Evolutionary conservation across 768 basidiomycete species (phyloP).

Genomic region (Paxillus rubicundulus): DNA sequence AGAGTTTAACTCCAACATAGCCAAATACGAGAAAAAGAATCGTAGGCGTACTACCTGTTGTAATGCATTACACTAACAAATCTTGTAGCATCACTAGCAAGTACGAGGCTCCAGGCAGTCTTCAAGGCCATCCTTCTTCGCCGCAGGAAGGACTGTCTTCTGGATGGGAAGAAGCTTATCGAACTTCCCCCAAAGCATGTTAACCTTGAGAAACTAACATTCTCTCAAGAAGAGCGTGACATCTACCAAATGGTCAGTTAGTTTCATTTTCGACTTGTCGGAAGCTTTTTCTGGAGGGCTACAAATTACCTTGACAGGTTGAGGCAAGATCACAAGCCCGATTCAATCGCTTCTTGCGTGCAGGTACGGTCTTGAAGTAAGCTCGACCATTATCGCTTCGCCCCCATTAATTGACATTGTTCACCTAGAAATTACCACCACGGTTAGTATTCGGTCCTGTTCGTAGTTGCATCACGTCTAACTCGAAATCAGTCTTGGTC

Average conservation of each 20-base stretch:
- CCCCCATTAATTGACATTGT: neutral
- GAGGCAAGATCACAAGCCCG: conserved; percentile 52
- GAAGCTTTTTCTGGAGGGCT: neutral
- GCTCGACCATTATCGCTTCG: conserved; percentile 9
- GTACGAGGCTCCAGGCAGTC: conserved; percentile 57
- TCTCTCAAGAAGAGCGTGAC: conserved; percentile 58
- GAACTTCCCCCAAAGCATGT: conserved; percentile 59
- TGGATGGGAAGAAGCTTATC: conserved; percentile 69
- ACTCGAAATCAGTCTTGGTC: conserved; percentile 36
- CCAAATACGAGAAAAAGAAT: conserved; percentile 43
- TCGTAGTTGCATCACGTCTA: neutral
- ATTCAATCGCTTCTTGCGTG: conserved; percentile 61
- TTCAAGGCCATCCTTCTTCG: conserved; percentile 53
- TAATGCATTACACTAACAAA: too few relatives aligned
- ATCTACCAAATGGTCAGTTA: conserved; percentile 54
- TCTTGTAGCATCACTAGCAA: conserved; percentile 47
- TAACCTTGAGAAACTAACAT: conserved; percentile 50
- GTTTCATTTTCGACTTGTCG: neutral
- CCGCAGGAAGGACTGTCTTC: conserved; percentile 57
- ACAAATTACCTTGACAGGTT: conserved; percentile 33
- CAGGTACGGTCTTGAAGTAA: conserved; percentile 68
- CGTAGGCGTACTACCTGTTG: conserved; percentile 36
- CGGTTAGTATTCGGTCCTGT: conserved; percentile 39
- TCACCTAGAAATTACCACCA: conserved; percentile 51
- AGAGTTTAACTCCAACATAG: conserved; percentile 35